phyloP scores from a whole-genome alignment of 805 yeast species.

The Maudiozyma bulderi region DNA sequence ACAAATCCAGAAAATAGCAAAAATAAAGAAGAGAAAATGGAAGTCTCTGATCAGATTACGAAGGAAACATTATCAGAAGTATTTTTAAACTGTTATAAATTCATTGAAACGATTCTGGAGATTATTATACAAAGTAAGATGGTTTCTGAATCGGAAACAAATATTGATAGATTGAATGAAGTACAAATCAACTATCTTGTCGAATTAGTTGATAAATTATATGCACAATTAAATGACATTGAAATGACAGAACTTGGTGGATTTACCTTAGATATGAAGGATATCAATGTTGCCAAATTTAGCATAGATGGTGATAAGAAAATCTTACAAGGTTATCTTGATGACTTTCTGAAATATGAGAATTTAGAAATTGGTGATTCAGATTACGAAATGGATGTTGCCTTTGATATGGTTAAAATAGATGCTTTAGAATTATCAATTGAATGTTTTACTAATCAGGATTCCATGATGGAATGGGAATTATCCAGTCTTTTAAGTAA shows the following conservation, averaged over 20 bases:
- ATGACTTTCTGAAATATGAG: conserved; percentile 4
- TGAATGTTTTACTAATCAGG: conserved; percentile 6
- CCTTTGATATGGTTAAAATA: conserved; percentile 9
- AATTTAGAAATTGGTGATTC: neutral
- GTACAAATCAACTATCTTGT: conserved; percentile 17
- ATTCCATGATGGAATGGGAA: conserved; percentile 12
- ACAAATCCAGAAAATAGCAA: conserved; percentile 3
- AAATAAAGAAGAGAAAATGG: conserved; percentile 13
- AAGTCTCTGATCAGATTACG: conserved; percentile 23
- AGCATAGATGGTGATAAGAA: conserved; percentile 11
- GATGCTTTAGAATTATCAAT: conserved; percentile 14
- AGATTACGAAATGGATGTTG: neutral
- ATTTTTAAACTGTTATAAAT: conserved; percentile 13
- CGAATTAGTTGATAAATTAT: conserved; percentile 11
- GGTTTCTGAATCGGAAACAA: neutral
- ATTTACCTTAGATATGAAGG: conserved; percentile 3
- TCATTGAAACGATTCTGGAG: conserved; percentile 15
- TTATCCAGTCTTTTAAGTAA: conserved; percentile 12
- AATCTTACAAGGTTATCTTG: conserved; percentile 6
- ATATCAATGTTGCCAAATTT: conserved; percentile 9
- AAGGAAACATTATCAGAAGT: conserved; percentile 18
- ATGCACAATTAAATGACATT: conserved; percentile 14
- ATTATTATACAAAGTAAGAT: conserved; percentile 8
- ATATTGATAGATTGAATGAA: conserved; percentile 5
- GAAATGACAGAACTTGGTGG: neutral